Evolutionary conservation across 2,329 filamentous ascomycete species (phyloP), one percentile per base, ranked within the genome.

Genomic region (Ceratocystis huliohia): DNA sequence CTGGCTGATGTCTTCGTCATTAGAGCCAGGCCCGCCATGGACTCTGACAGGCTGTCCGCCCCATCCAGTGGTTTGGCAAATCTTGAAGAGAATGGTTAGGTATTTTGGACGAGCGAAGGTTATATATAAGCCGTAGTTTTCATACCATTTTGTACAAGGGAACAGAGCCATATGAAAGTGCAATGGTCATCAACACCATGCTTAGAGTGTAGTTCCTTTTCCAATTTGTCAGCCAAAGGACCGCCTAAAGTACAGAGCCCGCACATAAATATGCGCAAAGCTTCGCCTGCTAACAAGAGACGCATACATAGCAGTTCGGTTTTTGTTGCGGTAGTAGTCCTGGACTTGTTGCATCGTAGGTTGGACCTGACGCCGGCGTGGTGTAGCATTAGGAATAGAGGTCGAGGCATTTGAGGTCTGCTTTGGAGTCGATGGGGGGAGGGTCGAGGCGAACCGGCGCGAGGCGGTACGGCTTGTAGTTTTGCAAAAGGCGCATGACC

Each of bases 21-120:
- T 77, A 69, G 78, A 80, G 66, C 78, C 79, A 65, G 73, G 74
- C 62, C 76, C 75, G 63, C 78, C 77, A 77, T 90, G 87, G 59
- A 91, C 91, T 74, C 91, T 90, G 70, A 96, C 84, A 41, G 93
- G 93, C 74, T 96, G 91, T 50, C 93, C 93, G 72, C 91, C 91
- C 91, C 91, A 97, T 72, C 93, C 89, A 13, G 88, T 92, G 17
- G 88, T 89, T 78, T 88, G 85, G 77, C 89, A 93, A 73, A 93
- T 91, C 85, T 89, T 70, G 61, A 20, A 37, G 41, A 41, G 37
- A 41, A 44, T 28, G 63, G 25, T 46, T 72, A 63, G 70, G 69
- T 41, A 10, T 20, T 33, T 64, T 33, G 28, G 20, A 25, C 17
- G 41, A 63, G 56, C 4, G 46, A 28, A 33, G 20, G 33, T 28